Evolutionary conservation across 192 early-diverging fungal genomes (phyloP).

Genomic region (Gorgonomyces haynaldii): DNA sequence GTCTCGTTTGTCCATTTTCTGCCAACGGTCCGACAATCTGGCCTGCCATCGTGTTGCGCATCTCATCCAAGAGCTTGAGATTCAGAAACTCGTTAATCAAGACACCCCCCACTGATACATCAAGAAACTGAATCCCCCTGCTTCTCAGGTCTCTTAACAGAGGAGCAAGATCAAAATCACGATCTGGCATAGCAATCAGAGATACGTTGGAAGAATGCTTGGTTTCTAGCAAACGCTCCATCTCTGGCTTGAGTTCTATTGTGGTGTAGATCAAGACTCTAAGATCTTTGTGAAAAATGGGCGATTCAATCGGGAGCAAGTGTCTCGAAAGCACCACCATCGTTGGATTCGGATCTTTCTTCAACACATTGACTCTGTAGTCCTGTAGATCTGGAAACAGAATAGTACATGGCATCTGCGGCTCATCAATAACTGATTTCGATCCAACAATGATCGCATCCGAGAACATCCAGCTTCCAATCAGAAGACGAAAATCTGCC

Average conservation of each 20-base stretch:
- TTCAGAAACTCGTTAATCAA: conserved; percentile 15
- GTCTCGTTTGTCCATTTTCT: background rate
- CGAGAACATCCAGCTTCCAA: conserved; percentile 24
- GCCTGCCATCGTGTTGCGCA: conserved; percentile 20
- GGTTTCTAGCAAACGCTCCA: too few relatives aligned
- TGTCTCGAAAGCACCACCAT: conserved; percentile 10
- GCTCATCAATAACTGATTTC: conserved; percentile 16
- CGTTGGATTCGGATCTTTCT: conserved; percentile 8
- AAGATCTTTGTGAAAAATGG: conserved; percentile 4
- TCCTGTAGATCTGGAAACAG: conserved; percentile 16
- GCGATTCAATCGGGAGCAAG: conserved; percentile 1
- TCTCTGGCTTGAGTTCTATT: background rate
- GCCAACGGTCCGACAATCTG: conserved; percentile 12
- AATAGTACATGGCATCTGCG: conserved; percentile 8
- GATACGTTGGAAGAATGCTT: background rate
- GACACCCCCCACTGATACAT: conserved; percentile 20
- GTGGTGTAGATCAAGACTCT: conserved; percentile 6
- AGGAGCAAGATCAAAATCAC: background rate
- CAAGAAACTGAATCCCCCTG: conserved; percentile 13
- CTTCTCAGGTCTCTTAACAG: background rate
- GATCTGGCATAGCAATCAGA: background rate
- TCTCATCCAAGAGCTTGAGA: conserved; percentile 17
- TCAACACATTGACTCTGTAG: conserved; percentile 7
- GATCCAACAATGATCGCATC: conserved; percentile 21
- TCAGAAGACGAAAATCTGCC: conserved; percentile 25